Evolutionary conservation across 2,329 filamentous ascomycete species (phyloP).

Genomic region (Moelleriella libera): DNA sequence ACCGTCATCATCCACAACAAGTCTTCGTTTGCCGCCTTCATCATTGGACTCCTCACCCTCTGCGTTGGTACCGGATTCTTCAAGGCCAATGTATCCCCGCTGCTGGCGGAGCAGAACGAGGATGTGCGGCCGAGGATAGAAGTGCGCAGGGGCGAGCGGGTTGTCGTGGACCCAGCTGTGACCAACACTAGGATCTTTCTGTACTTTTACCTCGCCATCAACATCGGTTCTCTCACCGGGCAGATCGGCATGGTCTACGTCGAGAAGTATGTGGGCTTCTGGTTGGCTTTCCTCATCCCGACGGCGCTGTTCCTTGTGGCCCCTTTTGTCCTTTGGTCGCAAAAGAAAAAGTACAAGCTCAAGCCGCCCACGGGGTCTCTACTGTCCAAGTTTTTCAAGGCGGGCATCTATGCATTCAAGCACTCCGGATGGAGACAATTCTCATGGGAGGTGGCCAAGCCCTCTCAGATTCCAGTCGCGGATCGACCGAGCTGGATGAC

Average conservation of each 20-base stretch:
- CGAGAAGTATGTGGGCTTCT: conserved; percentile 66
- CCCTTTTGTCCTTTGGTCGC: conserved; percentile 45
- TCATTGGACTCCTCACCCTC: conserved; percentile 45
- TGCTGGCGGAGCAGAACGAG: conserved; percentile 57
- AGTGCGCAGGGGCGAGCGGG: conserved; percentile 44
- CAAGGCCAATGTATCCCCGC: conserved; percentile 64
- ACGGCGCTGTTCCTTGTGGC: conserved; percentile 49
- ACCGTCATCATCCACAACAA: conserved; percentile 43
- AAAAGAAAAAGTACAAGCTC: conserved; percentile 45
- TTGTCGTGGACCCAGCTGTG: conserved; percentile 56
- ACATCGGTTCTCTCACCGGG: conserved; percentile 44
- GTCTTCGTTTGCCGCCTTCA: conserved; percentile 48
- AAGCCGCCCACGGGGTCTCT: conserved; percentile 60
- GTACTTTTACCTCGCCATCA: conserved; percentile 44
- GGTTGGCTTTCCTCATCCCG: conserved; percentile 55
- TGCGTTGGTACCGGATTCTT: conserved; percentile 63
- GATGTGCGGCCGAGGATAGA: conserved; percentile 43
- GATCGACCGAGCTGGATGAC: conserved; percentile 60
- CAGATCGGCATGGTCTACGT: conserved; percentile 54
- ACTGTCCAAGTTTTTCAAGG: conserved; percentile 48
- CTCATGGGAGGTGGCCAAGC: conserved; percentile 57
- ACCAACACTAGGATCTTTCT: conserved; percentile 57
- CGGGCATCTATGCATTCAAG: conserved; percentile 48
- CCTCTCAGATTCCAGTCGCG: conserved; percentile 41
- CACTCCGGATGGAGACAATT: conserved; percentile 50